Conservation (phyloP, 2,329 filamentous ascomycete species). For the Dryadomyces quercivorus region DNA sequence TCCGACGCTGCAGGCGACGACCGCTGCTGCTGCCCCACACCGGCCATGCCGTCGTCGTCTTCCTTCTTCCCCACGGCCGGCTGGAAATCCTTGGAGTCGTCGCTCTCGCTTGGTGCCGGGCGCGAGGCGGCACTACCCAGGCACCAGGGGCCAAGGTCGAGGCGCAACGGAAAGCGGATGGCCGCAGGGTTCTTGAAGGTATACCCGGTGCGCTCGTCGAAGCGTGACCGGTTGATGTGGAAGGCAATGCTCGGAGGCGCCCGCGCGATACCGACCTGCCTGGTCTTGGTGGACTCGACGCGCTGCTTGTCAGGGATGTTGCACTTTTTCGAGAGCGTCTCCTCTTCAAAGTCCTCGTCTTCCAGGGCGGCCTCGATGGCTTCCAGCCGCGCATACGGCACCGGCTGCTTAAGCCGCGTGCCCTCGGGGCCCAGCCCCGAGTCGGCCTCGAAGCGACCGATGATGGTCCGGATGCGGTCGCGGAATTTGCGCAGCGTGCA, state of each 20-base stretch:
- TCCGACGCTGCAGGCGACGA: background rate
- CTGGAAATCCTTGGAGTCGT: background rate
- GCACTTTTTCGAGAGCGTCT: conserved; percentile 49
- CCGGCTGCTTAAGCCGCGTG: conserved; percentile 24
- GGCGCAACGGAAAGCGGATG: conserved; percentile 59
- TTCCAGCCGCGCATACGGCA: conserved; percentile 43
- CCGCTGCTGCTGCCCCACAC: background rate
- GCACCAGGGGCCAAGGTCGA: conserved; percentile 80
- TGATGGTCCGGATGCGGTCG: conserved; percentile 32
- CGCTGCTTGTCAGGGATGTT: conserved; percentile 55
- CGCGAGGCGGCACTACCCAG: conserved; percentile 44
- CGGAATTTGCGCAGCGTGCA: conserved; percentile 63
- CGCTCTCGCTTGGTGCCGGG: conserved; percentile 10
- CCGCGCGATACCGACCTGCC: conserved; percentile 75
- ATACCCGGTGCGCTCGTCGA: conserved; percentile 68
- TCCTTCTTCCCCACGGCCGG: background rate
- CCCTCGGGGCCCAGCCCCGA: conserved; percentile 24
- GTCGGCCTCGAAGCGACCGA: conserved; percentile 24
- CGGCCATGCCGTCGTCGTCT: background rate
- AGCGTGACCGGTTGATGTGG: conserved; percentile 86
- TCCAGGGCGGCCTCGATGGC: conserved; percentile 61
- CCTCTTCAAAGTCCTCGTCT: conserved; percentile 67
- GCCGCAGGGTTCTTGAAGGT: conserved; percentile 74
- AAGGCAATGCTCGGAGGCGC: conserved; percentile 70
- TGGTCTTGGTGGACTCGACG: conserved; percentile 71